A percentile compares a stretch with the other conserved stretches of the same genome.
phyloP scores from a whole-genome alignment of 228 moss, liverwort and hornwort genomes.

The Sphagnum fallax region DNA sequence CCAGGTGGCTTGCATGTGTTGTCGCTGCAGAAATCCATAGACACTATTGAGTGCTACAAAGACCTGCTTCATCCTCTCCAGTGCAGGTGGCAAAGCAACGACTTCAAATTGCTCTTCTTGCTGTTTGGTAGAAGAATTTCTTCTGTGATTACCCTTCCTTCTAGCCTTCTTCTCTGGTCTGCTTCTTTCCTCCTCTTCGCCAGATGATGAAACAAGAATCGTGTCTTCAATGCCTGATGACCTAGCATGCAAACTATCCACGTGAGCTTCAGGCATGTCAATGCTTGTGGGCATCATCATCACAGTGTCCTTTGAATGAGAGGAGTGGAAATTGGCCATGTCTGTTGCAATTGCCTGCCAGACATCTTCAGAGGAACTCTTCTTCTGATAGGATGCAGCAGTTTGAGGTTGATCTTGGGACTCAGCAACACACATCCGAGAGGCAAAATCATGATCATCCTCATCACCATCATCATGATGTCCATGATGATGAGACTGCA shows the following conservation, averaged over 20 bases:
- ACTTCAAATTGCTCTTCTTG: slow-evolving; percentile 17
- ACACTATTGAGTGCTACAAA: slow-evolving; percentile 65
- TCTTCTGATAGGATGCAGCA: background rate
- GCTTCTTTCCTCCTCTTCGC: slow-evolving; percentile 2
- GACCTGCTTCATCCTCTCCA: slow-evolving; percentile 41
- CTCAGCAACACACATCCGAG: slow-evolving; percentile 1
- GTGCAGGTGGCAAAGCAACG: slow-evolving; percentile 33
- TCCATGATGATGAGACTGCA: slow-evolving; percentile 13
- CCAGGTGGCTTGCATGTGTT: slow-evolving; percentile 91
- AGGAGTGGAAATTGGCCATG: slow-evolving; percentile 40
- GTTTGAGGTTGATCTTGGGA: background rate
- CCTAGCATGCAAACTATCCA: background rate
- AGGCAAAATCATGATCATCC: background rate
- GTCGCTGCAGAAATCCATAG: slow-evolving; percentile 80
- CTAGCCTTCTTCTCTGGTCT: slow-evolving; percentile 1
- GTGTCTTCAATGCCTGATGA: background rate
- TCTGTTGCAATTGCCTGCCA: slow-evolving; percentile 80
- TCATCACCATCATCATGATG: background rate
- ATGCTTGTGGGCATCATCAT: background rate
- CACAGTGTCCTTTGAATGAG: slow-evolving; percentile 8
- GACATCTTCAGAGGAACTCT: slow-evolving; percentile 46
- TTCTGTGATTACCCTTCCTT: slow-evolving; percentile 9
- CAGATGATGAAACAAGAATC: background rate
- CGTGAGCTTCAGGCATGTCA: background rate
- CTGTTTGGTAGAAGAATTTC: slow-evolving; percentile 19